Percentiles rank a stretch among this genome's conserved stretches.
These are phyloP conservation scores for Acaromyces ingoldii DNA, from an alignment of 1,284 basidiomycete genomes.

Conservation along the genomic window DNA sequence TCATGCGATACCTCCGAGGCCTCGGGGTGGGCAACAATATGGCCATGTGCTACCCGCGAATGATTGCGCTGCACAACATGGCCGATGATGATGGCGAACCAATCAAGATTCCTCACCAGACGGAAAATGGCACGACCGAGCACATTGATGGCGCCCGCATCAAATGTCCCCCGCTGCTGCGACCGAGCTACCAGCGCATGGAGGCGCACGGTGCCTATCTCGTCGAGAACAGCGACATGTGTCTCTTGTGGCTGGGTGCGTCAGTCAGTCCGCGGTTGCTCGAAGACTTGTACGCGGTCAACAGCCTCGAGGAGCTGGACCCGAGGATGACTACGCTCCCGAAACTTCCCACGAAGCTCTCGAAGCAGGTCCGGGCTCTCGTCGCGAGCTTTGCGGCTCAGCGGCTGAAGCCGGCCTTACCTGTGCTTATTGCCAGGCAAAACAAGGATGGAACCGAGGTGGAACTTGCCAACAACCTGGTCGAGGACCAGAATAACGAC, in stretches of 20 bases:
- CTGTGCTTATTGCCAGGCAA: constrained; percentile 78
- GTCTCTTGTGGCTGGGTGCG: constrained; percentile 85
- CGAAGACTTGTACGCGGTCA: constrained; percentile 77
- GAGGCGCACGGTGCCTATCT: constrained; percentile 84
- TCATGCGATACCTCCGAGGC: constrained; percentile 70
- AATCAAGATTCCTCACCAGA: constrained; percentile 53
- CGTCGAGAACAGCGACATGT: constrained; percentile 85
- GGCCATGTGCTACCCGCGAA: constrained; percentile 78
- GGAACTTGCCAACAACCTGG: constrained; percentile 92
- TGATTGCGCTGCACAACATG: constrained; percentile 84
- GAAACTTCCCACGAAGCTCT: constrained; percentile 68
- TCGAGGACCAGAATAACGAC: constrained; percentile 96
- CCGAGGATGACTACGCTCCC: constrained; percentile 70
- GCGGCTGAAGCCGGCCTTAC: constrained; percentile 62
- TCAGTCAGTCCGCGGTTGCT: constrained; percentile 76
- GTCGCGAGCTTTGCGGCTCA: constrained; percentile 65
- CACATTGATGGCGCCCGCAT: constrained; percentile 57
- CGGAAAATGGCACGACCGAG: constrained; percentile 50
- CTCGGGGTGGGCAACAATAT: constrained; percentile 68
- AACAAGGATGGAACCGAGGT: constrained; percentile 90
- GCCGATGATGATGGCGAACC: constrained; percentile 68
- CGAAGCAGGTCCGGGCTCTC: constrained; percentile 78
- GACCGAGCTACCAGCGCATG: constrained; percentile 82
- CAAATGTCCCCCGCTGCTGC: constrained; percentile 72
- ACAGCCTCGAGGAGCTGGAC: constrained; percentile 70